Evolutionary conservation across 2,329 filamentous ascomycete genomes (phyloP).

Genomic region (Aaosphaeria arxii): DNA sequence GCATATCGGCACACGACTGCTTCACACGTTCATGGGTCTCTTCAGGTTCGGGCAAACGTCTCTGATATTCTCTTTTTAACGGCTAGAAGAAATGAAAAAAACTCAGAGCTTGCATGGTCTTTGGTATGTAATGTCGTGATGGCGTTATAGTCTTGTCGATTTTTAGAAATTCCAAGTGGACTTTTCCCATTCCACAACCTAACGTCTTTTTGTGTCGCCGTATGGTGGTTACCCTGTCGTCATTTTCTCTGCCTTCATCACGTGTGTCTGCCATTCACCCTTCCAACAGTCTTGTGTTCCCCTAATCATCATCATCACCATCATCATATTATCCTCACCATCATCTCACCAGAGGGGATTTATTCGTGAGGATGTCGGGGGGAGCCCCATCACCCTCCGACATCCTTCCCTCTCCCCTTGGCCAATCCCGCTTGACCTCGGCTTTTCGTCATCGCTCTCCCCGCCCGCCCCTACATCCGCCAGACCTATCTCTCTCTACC

Average conservation of each 20-base stretch:
- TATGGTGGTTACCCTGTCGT: too few relatives aligned
- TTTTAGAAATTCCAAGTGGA: not conserved
- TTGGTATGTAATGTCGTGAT: slow-evolving; percentile 22
- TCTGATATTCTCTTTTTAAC: slow-evolving; percentile 33
- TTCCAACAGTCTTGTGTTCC: too few relatives aligned
- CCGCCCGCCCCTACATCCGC: not conserved
- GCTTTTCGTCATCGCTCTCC: slow-evolving; percentile 15
- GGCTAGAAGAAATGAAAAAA: slow-evolving; percentile 39
- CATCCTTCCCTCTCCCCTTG: not conserved
- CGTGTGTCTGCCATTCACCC: too few relatives aligned
- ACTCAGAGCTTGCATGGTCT: slow-evolving; percentile 30
- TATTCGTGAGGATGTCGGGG: too few relatives aligned
- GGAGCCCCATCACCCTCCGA: too few relatives aligned
- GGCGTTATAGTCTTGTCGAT: slow-evolving; percentile 17
- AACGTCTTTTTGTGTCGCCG: too few relatives aligned
- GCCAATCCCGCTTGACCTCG: slow-evolving; percentile 26
- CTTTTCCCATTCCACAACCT: not conserved
- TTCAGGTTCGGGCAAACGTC: slow-evolving; percentile 35
- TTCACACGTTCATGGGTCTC: slow-evolving; percentile 38
- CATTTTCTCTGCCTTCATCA: too few relatives aligned
- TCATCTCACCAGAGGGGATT: too few relatives aligned
- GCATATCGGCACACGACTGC: slow-evolving; percentile 33
- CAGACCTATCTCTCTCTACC: slow-evolving; percentile 8
- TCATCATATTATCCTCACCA: too few relatives aligned
- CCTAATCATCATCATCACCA: too few relatives aligned